phyloP scores from a whole-genome alignment of 352 stramenopile genomes.

The Globisporangium rhizosaccharum region DNA sequence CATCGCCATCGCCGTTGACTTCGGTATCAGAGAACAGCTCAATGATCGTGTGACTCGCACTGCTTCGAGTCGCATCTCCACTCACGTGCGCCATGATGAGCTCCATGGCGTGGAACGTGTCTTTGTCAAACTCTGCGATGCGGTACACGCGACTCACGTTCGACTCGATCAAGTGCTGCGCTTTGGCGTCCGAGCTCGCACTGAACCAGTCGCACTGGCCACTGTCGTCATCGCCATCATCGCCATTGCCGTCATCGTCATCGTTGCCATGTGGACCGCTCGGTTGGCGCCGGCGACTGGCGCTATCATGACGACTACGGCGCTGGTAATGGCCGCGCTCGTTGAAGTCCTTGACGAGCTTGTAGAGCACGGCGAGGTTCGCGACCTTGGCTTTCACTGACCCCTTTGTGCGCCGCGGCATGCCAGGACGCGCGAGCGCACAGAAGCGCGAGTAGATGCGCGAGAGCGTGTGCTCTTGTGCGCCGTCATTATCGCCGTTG shows the following conservation, averaged over 20 bases:
- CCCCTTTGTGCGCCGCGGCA: background rate
- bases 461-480: background rate
- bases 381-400: background rate
- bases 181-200: slow-evolving; percentile 1
- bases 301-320: too few relatives aligned
- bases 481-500: too few relatives aligned
- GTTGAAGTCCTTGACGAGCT: slow-evolving; percentile 6
- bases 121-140: slow-evolving; percentile 2
- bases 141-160: background rate
- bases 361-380: background rate
- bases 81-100: slow-evolving; percentile 1
- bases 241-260: background rate
- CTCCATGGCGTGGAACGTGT: background rate
- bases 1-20: background rate
- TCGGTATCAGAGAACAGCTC: slow-evolving; percentile 3
- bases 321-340: background rate
- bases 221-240: background rate
- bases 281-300: too few relatives aligned
- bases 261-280: background rate
- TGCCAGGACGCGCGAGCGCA: background rate
- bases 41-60: background rate
- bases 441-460: background rate
- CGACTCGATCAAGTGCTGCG: slow-evolving; percentile 2
- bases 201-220: slow-evolving; percentile 2
- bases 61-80: background rate